Percentiles rank a stretch among this genome's conserved stretches.
Conservation (phyloP, 495 filamentous ascomycete species). For the Endocarpon pusillum region DNA sequence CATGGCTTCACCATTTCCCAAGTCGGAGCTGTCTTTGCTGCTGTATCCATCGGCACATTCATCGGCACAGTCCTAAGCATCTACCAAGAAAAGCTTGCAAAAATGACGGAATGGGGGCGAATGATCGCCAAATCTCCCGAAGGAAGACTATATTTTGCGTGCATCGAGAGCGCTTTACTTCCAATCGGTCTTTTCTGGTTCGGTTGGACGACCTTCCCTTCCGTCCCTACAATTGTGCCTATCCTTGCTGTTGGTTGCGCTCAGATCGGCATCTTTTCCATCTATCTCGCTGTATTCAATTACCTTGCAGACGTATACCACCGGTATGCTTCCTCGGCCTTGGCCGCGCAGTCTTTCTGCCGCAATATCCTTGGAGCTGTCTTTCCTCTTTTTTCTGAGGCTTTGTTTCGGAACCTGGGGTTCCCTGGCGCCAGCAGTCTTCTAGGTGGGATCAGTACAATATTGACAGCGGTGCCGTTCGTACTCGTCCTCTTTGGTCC, state of each 20-base stretch:
- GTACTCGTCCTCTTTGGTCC: slow-evolving; percentile 67
- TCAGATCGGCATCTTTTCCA: slow-evolving; percentile 74
- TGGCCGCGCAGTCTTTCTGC: slow-evolving; percentile 75
- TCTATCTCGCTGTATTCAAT: slow-evolving; percentile 87
- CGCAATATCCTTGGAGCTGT: slow-evolving; percentile 71
- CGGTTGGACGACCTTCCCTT: slow-evolving; percentile 50
- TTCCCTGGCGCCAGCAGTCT: slow-evolving; percentile 58
- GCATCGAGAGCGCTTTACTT: slow-evolving; percentile 48
- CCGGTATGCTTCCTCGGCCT: slow-evolving; percentile 64
- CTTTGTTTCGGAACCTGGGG: slow-evolving; percentile 55
- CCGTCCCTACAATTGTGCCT: slow-evolving; percentile 64
- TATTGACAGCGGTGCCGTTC: slow-evolving; percentile 71
- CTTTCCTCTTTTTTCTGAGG: slow-evolving; percentile 60
- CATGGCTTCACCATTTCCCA: slow-evolving; percentile 54
- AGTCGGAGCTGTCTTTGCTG: slow-evolving; percentile 53
- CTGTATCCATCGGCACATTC: slow-evolving; percentile 50
- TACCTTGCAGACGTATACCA: slow-evolving; percentile 89
- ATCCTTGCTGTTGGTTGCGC: slow-evolving; percentile 51
- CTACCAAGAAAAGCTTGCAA: slow-evolving; percentile 45
- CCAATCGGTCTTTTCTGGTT: slow-evolving; percentile 76
- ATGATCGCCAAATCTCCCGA: slow-evolving; percentile 45
- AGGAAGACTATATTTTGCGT: slow-evolving; percentile 67
- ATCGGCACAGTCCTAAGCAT: slow-evolving; percentile 59
- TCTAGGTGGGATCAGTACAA: slow-evolving; percentile 54
- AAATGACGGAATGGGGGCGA: slow-evolving; percentile 4